phyloP scores from a whole-genome alignment of 129 eudicot species.

The Lactuca sativa region DNA sequence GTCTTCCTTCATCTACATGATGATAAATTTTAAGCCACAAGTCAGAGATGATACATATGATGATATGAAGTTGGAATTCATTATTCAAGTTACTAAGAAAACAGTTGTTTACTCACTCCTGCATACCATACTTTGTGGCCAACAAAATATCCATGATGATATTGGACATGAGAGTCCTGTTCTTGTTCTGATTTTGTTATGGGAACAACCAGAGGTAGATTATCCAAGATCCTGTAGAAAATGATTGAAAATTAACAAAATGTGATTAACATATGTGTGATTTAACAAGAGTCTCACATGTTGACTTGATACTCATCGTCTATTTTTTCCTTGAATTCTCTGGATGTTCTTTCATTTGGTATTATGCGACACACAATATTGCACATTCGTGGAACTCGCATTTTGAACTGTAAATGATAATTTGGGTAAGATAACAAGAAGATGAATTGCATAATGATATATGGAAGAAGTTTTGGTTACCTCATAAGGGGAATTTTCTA shows the following conservation, averaged over 20 bases:
- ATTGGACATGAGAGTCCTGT: constrained; percentile 16
- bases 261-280: background rate
- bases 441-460: background rate
- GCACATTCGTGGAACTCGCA: constrained; percentile 49
- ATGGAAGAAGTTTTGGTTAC: constrained; percentile 22
- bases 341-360: constrained; percentile 41
- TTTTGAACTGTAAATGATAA: constrained; percentile 41
- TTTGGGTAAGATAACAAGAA: background rate
- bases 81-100: too few species aligned
- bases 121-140: constrained; percentile 44
- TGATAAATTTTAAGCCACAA: constrained; percentile 2
- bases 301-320: constrained; percentile 57
- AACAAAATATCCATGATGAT: constrained; percentile 47
- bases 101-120: constrained; percentile 36
- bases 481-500: constrained; percentile 55
- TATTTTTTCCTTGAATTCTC: constrained; percentile 41
- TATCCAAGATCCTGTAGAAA: constrained; percentile 53
- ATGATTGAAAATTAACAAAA: background rate
- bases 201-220: constrained; percentile 55
- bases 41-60: background rate
- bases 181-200: constrained; percentile 20
- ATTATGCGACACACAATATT: constrained; percentile 39
- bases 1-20: constrained; percentile 48
- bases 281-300: constrained; percentile 36
- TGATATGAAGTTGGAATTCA: background rate